Conservation (phyloP, 1,284 basidiomycete genomes). For the Trichosporon faecale region DNA sequence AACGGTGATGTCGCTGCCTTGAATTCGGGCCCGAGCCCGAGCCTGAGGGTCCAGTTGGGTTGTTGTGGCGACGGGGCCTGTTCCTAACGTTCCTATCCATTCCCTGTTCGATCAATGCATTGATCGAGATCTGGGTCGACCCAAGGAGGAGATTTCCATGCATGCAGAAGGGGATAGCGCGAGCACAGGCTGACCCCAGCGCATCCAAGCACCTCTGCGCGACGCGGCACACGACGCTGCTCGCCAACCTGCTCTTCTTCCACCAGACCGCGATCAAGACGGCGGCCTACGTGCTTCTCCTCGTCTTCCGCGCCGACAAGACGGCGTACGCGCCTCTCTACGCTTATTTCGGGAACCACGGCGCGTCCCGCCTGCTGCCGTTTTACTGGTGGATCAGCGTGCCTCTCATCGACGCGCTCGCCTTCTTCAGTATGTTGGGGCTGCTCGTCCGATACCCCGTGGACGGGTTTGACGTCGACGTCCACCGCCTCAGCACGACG, state of each 20-base stretch:
- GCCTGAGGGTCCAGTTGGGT: too few species aligned
- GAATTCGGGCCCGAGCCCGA: not conserved
- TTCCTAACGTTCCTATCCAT: too few species aligned
- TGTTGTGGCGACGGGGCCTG: not conserved
- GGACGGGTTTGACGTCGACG: conserved; percentile 14
- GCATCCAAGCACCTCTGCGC: not conserved
- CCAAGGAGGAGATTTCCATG: too few species aligned
- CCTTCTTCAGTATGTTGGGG: conserved; percentile 4
- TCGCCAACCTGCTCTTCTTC: not conserved
- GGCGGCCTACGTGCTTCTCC: not conserved
- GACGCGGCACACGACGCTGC: not conserved
- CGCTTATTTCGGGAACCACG: not conserved
- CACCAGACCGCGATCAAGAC: not conserved
- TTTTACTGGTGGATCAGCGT: conserved; percentile 4
- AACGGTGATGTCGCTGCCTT: not conserved
- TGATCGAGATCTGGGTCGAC: not conserved
- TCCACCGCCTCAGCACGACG: not conserved
- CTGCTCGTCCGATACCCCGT: conserved; percentile 9
- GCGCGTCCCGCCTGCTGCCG: not conserved
- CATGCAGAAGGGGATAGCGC: too few species aligned
- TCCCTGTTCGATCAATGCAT: too few species aligned
- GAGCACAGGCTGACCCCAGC: too few species aligned
- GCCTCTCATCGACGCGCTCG: not conserved
- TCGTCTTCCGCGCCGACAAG: not conserved
- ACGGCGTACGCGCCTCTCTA: not conserved